Conservation (phyloP, 345 rosid species). For the Noccaea bulbosa region DNA sequence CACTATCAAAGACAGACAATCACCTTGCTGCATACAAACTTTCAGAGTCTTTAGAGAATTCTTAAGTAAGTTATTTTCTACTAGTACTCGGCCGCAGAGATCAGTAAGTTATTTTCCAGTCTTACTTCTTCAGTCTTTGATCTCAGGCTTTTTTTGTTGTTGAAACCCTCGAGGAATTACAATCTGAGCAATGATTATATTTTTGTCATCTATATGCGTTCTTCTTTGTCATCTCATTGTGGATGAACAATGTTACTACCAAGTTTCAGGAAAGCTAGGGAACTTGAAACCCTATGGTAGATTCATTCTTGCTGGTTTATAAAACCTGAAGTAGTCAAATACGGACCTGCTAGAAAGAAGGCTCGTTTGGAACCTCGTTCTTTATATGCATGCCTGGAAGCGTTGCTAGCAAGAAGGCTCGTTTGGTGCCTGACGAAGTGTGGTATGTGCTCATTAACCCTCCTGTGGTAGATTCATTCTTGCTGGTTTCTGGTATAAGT, state of each 20-base stretch:
- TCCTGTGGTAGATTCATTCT: conserved; percentile 9
- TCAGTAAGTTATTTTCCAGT: conserved; percentile 55
- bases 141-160: conserved; percentile 1
- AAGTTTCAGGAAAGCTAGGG: conserved; percentile 57
- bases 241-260: conserved; percentile 11
- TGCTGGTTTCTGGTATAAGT: conserved; percentile 16
- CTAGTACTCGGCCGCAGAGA: conserved; percentile 75
- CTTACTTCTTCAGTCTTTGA: conserved; percentile 25
- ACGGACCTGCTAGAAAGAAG: conserved; percentile 81
- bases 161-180: background rate
- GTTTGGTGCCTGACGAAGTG: conserved; percentile 98
- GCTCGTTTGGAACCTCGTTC: conserved; percentile 93
- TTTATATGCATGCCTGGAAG: conserved; percentile 86
- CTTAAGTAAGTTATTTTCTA: conserved; percentile 63
- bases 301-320: too few species aligned
- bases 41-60: conserved; percentile 60
- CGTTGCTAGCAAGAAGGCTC: too few species aligned
- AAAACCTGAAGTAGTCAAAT: conserved; percentile 81
- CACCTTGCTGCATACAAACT: conserved; percentile 92
- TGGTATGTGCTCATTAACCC: conserved; percentile 60
- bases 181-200: background rate
- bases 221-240: conserved; percentile 23
- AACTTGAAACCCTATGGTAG: conserved; percentile 68
- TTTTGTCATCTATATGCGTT: background rate
- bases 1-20: conserved; percentile 89